Percentiles rank a stretch among this genome's conserved stretches.
Evolutionary conservation across 331 rosid species (phyloP).

Genomic region (Quercus lobata): DNA sequence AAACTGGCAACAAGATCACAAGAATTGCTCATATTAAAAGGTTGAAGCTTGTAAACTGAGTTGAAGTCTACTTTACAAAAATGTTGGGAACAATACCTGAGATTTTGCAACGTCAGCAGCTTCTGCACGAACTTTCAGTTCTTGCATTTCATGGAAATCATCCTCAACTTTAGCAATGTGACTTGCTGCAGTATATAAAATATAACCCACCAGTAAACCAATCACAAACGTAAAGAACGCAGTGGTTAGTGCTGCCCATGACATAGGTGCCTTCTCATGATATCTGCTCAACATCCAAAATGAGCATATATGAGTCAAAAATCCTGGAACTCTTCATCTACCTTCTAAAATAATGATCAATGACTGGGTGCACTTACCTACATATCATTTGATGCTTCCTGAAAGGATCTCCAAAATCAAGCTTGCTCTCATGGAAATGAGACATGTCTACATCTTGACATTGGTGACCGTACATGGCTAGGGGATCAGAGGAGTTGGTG

Average conservation of each 20-base stretch:
- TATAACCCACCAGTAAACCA: conserved; percentile 77
- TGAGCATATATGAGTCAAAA: conserved; percentile 19
- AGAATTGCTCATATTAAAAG: conserved; percentile 15
- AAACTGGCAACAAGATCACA: conserved; percentile 49
- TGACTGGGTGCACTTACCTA: conserved; percentile 53
- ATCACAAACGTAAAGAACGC: conserved; percentile 74
- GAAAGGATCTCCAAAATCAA: conserved; percentile 96
- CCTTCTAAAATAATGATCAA: neutral
- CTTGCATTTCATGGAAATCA: conserved; percentile 77
- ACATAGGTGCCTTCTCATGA: conserved; percentile 82
- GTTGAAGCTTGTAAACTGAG: conserved; percentile 14
- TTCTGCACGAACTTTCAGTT: conserved; percentile 76
- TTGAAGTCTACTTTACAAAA: conserved; percentile 1
- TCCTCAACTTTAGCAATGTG: conserved; percentile 95
- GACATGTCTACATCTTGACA: conserved; percentile 72
- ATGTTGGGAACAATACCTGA: conserved; percentile 54
- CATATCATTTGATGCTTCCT: conserved; percentile 93
- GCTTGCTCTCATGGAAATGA: conserved; percentile 75
- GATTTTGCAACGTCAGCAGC: conserved; percentile 99
- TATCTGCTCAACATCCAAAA: conserved; percentile 55
- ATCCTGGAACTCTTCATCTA: neutral
- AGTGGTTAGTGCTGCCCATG: conserved; percentile 70
- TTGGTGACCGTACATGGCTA: conserved; percentile 89
- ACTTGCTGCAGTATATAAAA: conserved; percentile 88
- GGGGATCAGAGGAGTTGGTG: conserved; percentile 70